Percentiles rank a stretch among this genome's conserved stretches.
These are phyloP conservation scores for Rutstroemia sp. DNA, from an alignment of 2,329 filamentous ascomycete genomes.

Conservation along the genomic window DNA sequence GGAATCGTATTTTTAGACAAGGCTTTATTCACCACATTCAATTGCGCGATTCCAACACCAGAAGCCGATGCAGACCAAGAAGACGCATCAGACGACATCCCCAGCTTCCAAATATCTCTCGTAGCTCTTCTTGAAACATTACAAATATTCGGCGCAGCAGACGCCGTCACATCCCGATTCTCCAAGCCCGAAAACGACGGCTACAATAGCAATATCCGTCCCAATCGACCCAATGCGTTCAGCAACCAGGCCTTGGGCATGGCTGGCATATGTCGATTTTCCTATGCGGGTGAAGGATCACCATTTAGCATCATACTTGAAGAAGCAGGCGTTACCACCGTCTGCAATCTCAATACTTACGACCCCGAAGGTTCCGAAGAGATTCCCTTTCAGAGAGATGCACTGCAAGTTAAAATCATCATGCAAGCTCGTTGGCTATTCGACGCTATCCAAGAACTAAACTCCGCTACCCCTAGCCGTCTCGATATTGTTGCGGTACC, in stretches of 20 bases:
- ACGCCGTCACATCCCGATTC: conserved; percentile 47
- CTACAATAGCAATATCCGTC: conserved; percentile 54
- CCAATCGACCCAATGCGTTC: conserved; percentile 66
- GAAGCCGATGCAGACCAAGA: conserved; percentile 35
- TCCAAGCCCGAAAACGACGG: conserved; percentile 52
- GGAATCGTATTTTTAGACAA: conserved; percentile 81
- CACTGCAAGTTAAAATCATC: conserved; percentile 85
- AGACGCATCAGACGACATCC: conserved; percentile 38
- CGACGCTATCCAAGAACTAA: conserved; percentile 64
- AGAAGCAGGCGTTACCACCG: conserved; percentile 80
- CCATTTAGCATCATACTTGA: conserved; percentile 80
- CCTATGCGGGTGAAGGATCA: conserved; percentile 67
- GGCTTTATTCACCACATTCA: conserved; percentile 79
- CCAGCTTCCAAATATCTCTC: conserved; percentile 81
- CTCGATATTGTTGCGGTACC: conserved; percentile 59
- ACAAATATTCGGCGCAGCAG: conserved; percentile 88
- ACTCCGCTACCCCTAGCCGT: conserved; percentile 54
- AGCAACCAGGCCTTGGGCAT: conserved; percentile 76
- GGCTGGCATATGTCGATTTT: conserved; percentile 76
- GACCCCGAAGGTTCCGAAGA: conserved; percentile 66
- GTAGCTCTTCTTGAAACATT: conserved; percentile 84
- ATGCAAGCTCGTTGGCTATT: conserved; percentile 72
- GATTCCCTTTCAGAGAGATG: conserved; percentile 80
- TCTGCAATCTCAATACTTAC: conserved; percentile 85
- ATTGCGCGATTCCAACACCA: conserved; percentile 46